phyloP scores from a whole-genome alignment of 768 basidiomycete species.

The Terana coerulea region DNA sequence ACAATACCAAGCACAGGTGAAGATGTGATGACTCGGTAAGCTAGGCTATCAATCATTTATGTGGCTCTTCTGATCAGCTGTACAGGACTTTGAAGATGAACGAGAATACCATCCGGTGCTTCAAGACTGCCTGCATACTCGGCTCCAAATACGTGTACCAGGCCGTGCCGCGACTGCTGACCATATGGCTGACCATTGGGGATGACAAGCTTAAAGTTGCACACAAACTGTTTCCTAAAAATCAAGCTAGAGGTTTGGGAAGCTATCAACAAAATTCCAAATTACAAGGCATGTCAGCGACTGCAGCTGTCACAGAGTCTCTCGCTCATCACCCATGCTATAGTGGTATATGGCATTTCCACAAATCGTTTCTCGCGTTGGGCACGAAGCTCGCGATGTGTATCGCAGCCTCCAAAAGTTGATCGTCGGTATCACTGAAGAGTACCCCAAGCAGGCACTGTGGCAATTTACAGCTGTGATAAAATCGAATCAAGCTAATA shows the following conservation, averaged over 20 bases:
- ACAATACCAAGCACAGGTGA: no score
- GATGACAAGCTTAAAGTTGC: constrained; percentile 39
- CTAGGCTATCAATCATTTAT: no score
- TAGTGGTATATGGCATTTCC: constrained; percentile 97
- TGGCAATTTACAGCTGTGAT: constrained; percentile 91
- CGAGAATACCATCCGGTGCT: constrained; percentile 60
- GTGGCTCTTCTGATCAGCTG: no score
- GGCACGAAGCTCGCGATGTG: constrained; percentile 62
- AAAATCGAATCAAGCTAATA: constrained; percentile 69
- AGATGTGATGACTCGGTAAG: no score
- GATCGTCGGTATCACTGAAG: constrained; percentile 68
- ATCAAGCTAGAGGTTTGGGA: constrained; percentile 41
- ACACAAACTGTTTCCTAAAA: constrained; percentile 42
- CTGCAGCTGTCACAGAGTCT: background rate
- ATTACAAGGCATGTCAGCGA: constrained; percentile 64
- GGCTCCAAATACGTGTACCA: constrained; percentile 98
- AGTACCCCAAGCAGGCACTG: constrained; percentile 86
- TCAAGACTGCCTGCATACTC: constrained; percentile 62
- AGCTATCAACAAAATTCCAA: constrained; percentile 41
- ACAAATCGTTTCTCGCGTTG: constrained; percentile 93
- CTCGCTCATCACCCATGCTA: background rate
- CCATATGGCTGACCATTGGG: constrained; percentile 92
- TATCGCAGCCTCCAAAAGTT: constrained; percentile 58
- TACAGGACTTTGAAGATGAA: constrained; percentile 52
- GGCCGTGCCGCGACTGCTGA: constrained; percentile 89